Base-by-base conservation (phyloP, 2,329 filamentous ascomycete genomes). In the Aspergillus pseudoviridinutans region DNA sequence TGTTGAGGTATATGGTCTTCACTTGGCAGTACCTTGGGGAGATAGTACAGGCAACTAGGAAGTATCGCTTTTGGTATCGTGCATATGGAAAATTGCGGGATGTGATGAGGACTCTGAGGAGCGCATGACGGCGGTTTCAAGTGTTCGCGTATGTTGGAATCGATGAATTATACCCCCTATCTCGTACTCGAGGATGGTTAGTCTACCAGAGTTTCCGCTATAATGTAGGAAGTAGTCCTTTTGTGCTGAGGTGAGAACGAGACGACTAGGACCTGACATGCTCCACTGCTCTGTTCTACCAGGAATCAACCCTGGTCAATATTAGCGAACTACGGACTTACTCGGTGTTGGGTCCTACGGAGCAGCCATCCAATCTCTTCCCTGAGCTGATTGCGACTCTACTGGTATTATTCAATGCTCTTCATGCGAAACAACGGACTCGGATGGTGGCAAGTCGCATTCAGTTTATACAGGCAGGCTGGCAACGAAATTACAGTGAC, bases 101-200 rank as follows among this genome's bases (percentile, higher is more conserved):
- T 60, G 60, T 62, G 60, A 62, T 41, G 46, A 53, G 14, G 32
- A 38, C 32, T 35, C 32, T 4, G 4, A 35, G 44, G 51, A 29
- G 50, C 51, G 60, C 60, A 60, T 54, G 49, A 56, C 24, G 50
- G 50, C 46, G 50, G 58, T 62, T 62, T 62, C 58, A 59, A 58
- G 42, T 52, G 41, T 20, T 42, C 51, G 41, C 47, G 20, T 35
- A 24, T 25, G 22, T 25, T 28, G 32, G 50, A 42, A 24, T 17
- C 24, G 49, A 29, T 25, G 10, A 25, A n/a, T 27, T 22, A 22
- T 38, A 17, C 5, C 6, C 14, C 12, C 14, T 17, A 8, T 3
- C 14, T 17, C 3, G 32, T 38, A 17, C 6, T 38, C 17, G 32
- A 38, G 5, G 14, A 17, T 38, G 5, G 32, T 38, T 38, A 38